phyloP scores from a whole-genome alignment of 2,329 filamentous ascomycete genomes.

The Apiospora saccharicola region DNA sequence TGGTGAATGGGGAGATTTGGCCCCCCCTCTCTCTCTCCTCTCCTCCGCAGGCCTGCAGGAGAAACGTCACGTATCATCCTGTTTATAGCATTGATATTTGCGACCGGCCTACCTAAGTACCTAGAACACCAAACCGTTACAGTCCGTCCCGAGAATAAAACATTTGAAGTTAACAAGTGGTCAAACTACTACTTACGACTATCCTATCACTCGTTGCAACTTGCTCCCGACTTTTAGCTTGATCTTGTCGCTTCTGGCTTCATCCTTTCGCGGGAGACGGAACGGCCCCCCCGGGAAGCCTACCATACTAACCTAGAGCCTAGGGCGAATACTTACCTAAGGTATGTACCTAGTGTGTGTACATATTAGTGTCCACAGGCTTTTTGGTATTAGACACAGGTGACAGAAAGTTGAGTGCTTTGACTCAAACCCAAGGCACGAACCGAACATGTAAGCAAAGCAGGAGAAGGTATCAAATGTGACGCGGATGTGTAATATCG shows the following conservation, averaged over 20 bases:
- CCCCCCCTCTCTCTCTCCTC: neutral
- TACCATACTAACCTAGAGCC: neutral
- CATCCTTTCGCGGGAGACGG: neutral
- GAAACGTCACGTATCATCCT: conserved; percentile 10
- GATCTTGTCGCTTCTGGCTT: neutral
- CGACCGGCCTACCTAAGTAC: neutral
- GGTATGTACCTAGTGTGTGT: neutral
- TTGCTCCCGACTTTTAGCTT: neutral
- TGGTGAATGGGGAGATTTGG: neutral
- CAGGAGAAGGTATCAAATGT: neutral
- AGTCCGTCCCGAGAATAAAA: neutral
- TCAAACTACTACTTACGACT: neutral
- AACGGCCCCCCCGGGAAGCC: neutral
- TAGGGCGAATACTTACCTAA: neutral
- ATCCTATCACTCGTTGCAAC: neutral
- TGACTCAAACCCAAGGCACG: neutral
- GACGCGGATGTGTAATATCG: neutral
- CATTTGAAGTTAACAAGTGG: neutral
- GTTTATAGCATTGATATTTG: neutral
- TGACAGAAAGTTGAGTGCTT: neutral
- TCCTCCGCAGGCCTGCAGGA: neutral
- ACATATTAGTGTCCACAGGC: neutral
- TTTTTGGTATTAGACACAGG: neutral
- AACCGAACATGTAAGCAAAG: neutral
- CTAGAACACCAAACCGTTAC: neutral